Evolutionary conservation across 1,284 basidiomycete genomes (phyloP), one percentile per base, ranked within the genome.

Genomic region (Ganoderma boninense): DNA sequence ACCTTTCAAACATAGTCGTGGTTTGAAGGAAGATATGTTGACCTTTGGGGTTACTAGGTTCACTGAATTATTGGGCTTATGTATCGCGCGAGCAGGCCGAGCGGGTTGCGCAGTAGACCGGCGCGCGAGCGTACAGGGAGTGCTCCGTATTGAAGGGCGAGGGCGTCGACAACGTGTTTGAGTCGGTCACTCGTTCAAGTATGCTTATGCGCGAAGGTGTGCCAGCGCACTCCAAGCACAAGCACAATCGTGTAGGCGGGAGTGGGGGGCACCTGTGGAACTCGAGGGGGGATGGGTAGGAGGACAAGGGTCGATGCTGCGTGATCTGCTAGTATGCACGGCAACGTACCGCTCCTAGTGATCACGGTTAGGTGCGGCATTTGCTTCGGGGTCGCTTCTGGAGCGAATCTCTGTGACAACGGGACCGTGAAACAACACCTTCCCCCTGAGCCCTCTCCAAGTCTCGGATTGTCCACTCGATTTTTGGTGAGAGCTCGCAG

Each of bases 121-220:
- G 95, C 52, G 97, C 97, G 29, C 89, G 95, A 38, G 93, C 90
- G 56, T 98, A 97, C 85, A 95, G 95, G 82, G 97, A 98, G 81
- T 98, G 96, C 78, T 96, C 94, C 2, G 94, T 97, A 32, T 86
- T 98, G 65, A 92, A 92, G 80, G 97, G 97, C 76, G 92, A 96
- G 81, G 97, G 97, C 60, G 97, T 98, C 16, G 97, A 98, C 82
- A 94, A 96, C 75, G 95, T 98, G 49, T 98, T 98, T 75, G 97
- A 98, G 84, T 93, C 95, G 0, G 97, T 97, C 40, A 98, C 96
- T n/a, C 87, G 97, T 46, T 95, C 95, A 46, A 96, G 95, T 78
- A 97, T 98, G 93, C 83, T 97, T 68, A 96, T 97, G 87, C 88
- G 96, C 54, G 95, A 96, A 72, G 92, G 92, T 5, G 91, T 90